Evolutionary conservation across 495 filamentous ascomycete genomes (phyloP).

Genomic region (Xanthoparmelia taractica): DNA sequence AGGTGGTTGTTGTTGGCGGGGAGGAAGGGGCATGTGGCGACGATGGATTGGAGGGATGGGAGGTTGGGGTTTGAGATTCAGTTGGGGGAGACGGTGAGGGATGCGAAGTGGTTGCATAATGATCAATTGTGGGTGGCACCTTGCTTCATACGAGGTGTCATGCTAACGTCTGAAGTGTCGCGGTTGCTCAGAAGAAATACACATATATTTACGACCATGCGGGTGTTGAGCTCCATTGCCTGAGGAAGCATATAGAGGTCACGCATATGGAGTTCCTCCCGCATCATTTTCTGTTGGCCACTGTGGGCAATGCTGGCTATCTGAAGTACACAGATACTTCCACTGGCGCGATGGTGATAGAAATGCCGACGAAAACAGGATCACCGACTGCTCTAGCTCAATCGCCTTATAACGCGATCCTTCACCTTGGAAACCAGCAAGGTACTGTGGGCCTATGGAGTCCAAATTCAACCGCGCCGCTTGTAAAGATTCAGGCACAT

Average conservation of each 20-base stretch:
- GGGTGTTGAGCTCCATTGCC: constrained; percentile 85
- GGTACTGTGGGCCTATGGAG: constrained; percentile 92
- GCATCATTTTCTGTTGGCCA: constrained; percentile 90
- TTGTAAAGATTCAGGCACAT: constrained; percentile 93
- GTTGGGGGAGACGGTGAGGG: constrained; percentile 77
- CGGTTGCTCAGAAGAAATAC: constrained; percentile 96
- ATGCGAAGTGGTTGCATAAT: constrained; percentile 90
- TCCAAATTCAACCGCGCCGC: constrained; percentile 76
- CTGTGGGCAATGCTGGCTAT: constrained; percentile 75
- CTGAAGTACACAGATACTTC: constrained; percentile 94
- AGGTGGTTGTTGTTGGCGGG: constrained; percentile 77
- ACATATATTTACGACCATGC: constrained; percentile 88
- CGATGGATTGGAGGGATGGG: constrained; percentile 92
- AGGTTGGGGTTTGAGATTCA: constrained; percentile 87
- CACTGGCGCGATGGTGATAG: constrained; percentile 76
- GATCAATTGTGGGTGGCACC: constrained; percentile 51
- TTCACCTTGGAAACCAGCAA: constrained; percentile 89
- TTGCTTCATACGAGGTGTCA: neutral
- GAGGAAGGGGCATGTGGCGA: constrained; percentile 88
- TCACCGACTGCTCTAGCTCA: constrained; percentile 76
- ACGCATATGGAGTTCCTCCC: constrained; percentile 91
- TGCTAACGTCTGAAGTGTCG: constrained; percentile 47
- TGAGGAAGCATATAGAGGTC: constrained; percentile 86
- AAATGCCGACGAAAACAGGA: constrained; percentile 74
- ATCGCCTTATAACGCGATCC: constrained; percentile 83